A percentile compares a stretch with the other conserved stretches of the same genome.
Evolutionary conservation across 2,329 filamentous ascomycete genomes (phyloP).

Genomic region (Talaromyces sp.): DNA sequence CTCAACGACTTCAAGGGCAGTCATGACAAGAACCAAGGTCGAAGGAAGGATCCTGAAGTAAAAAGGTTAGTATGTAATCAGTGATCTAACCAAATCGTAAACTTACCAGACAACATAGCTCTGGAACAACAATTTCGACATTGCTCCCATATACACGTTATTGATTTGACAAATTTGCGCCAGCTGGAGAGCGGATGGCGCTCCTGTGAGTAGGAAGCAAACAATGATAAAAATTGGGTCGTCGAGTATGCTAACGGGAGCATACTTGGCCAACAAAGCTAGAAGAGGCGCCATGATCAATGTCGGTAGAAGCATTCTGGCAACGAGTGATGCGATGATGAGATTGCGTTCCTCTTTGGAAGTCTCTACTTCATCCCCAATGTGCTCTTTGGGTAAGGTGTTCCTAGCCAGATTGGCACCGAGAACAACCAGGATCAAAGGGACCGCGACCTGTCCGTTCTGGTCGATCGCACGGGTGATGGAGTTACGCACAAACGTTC

Average conservation of each 20-base stretch:
- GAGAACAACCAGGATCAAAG: constrained; percentile 89
- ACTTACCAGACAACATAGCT: constrained; percentile 91
- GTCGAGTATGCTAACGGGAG: constrained; percentile 89
- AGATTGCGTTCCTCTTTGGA: constrained; percentile 68
- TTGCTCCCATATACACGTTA: constrained; percentile 89
- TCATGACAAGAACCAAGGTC: constrained; percentile 84
- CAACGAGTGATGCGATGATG: constrained; percentile 78
- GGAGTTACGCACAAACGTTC: constrained; percentile 88
- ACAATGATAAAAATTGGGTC: constrained; percentile 98
- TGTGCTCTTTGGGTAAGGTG: constrained; percentile 69
- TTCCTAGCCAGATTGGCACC: constrained; percentile 93
- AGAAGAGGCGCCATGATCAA: constrained; percentile 88
- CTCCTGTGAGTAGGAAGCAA: constrained; percentile 92
- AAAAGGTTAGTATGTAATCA: constrained; percentile 22
- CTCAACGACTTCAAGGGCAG: constrained; percentile 86
- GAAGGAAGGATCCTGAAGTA: constrained; percentile 80
- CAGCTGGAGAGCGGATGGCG: constrained; percentile 87
- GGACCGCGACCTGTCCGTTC: constrained; percentile 86
- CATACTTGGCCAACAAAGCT: constrained; percentile 81
- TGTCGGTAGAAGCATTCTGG: constrained; percentile 89
- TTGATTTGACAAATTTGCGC: constrained; percentile 99
- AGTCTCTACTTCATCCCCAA: constrained; percentile 66
- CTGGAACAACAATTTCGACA: constrained; percentile 91
- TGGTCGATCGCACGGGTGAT: constrained; percentile 84
- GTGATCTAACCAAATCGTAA: too few species aligned